These are phyloP conservation scores for Leccinum boreale DNA, from an alignment of 768 basidiomycete genomes.

Conservation along the genomic window DNA sequence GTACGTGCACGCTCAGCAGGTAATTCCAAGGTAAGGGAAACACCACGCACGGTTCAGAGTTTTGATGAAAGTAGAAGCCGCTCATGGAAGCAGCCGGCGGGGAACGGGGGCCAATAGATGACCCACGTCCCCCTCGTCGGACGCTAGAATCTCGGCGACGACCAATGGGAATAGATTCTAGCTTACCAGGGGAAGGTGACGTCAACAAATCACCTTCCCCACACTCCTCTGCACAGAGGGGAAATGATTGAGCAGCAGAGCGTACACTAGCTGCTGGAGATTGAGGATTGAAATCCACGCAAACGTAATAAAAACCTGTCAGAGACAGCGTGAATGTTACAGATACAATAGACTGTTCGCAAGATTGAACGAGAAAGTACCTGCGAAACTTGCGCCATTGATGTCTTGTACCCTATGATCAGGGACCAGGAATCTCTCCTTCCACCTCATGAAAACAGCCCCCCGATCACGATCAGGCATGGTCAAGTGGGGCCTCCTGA, in stretches of 20 bases:
- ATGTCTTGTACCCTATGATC: constrained; percentile 93
- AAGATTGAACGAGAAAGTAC: constrained; percentile 41
- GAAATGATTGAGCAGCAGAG: constrained; percentile 34
- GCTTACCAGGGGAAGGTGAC: constrained; percentile 33
- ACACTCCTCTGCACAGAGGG: constrained; percentile 29
- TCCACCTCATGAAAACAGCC: constrained; percentile 94
- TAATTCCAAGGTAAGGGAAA: constrained; percentile 1
- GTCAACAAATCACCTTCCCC: constrained; percentile 27
- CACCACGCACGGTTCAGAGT: constrained; percentile 82
- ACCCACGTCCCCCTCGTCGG: constrained; percentile 42
- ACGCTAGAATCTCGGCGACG: constrained; percentile 46
- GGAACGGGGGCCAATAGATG: constrained; percentile 46
- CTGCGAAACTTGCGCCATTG: constrained; percentile 92
- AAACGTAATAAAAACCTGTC: constrained; percentile 90
- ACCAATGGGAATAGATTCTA: constrained; percentile 37
- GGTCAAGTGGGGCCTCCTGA: constrained; percentile 74
- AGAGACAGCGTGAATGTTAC: constrained; percentile 4
- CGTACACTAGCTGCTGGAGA: constrained; percentile 35
- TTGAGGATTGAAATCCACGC: constrained; percentile 85
- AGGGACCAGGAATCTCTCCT: constrained; percentile 94
- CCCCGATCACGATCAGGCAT: constrained; percentile 75
- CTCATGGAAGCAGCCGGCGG: constrained; percentile 70
- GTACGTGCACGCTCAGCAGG: constrained; percentile 8
- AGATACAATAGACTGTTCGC: neutral
- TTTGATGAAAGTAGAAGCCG: constrained; percentile 92